These are phyloP conservation scores for Aspergillus terreus DNA, from an alignment of 2,329 filamentous ascomycete genomes.

Conservation along the genomic window DNA sequence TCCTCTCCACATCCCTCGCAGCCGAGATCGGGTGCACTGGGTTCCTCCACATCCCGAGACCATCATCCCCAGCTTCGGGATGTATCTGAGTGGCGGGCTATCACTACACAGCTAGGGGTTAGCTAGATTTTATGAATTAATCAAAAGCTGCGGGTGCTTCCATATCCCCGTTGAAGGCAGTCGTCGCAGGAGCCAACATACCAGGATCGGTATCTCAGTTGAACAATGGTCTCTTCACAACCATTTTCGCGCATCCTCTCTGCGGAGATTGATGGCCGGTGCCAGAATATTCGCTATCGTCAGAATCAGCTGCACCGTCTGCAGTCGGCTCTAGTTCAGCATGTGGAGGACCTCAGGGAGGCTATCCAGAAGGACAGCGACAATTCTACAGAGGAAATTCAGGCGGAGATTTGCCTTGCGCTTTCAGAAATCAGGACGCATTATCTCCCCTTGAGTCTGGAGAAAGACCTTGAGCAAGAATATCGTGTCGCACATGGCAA, in stretches of 20 bases:
- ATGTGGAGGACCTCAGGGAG: constrained; percentile 25
- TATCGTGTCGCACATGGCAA: constrained; percentile 21
- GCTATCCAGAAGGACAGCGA: constrained; percentile 31
- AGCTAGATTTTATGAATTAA: background rate
- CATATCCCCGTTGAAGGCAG: background rate
- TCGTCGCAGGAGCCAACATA: background rate
- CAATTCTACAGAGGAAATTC: constrained; percentile 30
- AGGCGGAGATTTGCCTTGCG: constrained; percentile 23
- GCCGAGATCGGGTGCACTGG: background rate
- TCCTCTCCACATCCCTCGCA: background rate
- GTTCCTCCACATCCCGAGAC: constrained; percentile 24
- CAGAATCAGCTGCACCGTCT: constrained; percentile 38
- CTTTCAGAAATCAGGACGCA: constrained; percentile 24
- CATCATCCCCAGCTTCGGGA: background rate
- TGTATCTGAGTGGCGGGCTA: background rate
- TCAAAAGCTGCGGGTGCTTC: background rate
- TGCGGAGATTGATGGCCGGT: constrained; percentile 38
- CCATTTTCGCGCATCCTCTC: constrained; percentile 27
- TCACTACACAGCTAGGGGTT: background rate
- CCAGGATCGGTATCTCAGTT: no score
- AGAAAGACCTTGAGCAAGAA: constrained; percentile 18
- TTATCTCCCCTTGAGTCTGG: constrained; percentile 16
- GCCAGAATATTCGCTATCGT: constrained; percentile 36
- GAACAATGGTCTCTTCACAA: constrained; percentile 10
- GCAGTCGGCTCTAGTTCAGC: constrained; percentile 28